phyloP scores from a whole-genome alignment of 495 filamentous ascomycete species.

The Corynascus novoguineensis region DNA sequence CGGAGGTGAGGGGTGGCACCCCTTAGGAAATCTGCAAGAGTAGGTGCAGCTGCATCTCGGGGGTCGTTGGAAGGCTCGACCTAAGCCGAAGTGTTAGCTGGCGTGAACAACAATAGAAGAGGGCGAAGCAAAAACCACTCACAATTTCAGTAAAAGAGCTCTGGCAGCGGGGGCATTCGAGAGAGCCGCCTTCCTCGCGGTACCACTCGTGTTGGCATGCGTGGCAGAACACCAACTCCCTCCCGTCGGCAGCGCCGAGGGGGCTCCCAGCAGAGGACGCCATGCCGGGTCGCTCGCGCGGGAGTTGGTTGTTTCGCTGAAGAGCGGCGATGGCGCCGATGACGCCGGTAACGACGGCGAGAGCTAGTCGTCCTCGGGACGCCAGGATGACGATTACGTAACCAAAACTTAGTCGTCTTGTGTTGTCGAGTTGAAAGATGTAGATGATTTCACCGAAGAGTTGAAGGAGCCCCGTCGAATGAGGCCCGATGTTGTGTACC shows the following conservation, averaged over 20 bases:
- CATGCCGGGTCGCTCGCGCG: conserved; percentile 36
- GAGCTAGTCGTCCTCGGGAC: conserved; percentile 7
- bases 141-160: conserved; percentile 85
- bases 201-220: conserved; percentile 74
- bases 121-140: conserved; percentile 25
- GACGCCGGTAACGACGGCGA: conserved; percentile 4
- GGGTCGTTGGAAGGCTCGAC: conserved; percentile 40
- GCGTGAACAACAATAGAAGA: background rate
- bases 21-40: conserved; percentile 20
- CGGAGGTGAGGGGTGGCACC: conserved; percentile 29
- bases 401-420: background rate
- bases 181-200: conserved; percentile 51
- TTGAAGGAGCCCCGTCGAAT: background rate
- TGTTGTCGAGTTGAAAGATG: too few species aligned
- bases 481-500: background rate
- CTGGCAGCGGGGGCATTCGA: conserved; percentile 70
- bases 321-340: conserved; percentile 9
- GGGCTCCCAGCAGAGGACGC: conserved; percentile 24
- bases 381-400: conserved; percentile 6
- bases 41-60: conserved; percentile 31
- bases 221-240: conserved; percentile 80
- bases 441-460: background rate
- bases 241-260: conserved; percentile 40
- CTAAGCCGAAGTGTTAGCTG: conserved; percentile 27
- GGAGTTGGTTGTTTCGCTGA: background rate